Base-by-base conservation (phyloP, 2,329 filamentous ascomycete species). In the Ustilaginoidea virens region DNA sequence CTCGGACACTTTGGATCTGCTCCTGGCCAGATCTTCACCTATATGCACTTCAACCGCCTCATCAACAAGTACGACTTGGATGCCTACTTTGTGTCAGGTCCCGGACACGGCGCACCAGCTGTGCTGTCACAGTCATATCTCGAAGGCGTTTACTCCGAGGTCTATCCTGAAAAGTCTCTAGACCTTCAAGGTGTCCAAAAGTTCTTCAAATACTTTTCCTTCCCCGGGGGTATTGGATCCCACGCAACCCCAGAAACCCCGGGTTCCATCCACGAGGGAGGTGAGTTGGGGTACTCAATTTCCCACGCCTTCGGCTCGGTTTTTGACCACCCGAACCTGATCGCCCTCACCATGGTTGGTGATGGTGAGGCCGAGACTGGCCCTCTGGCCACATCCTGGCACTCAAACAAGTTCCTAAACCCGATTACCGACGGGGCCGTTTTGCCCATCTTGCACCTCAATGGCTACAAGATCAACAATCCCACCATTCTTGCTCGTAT, bases 401-500 rank as follows among this genome's bases (percentile, higher is more conserved):
- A 86, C 54, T 79, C 74, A 52, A 85, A 68, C 45, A 86, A 86
- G 49, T 85, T 83, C 53, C 63, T 86, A 38, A 83, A 85, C 46
- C 80, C 80, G 4, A 76, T 80, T 40, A 75, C 68, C 0, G 79
- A 85, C 42, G 80, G 80, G 17, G 80, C 78, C 21, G 80, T 86
- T 6, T 61, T 86, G 2, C 80, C 80, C 0, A 72, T 86, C 5
- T 63, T 86, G 8, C 78, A 86, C 49, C 61, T 86, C 19, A 86
- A 86, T 42, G 80, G 80, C 26, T 86, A 85, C 64, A 86, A 86
- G 61, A 85, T 85, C 59, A 80, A 81, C 59, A 81, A 82, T 51
- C 77, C 77, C 7, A 85, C 74, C 5, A 46, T 86, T 1, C 65
- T 85, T 11, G 72, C 79, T 10, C 71, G 80, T 39, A 76, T 86